A percentile compares a stretch with the other conserved stretches of the same genome.
Evolutionary conservation across 306 rosid genomes (phyloP).

Genomic region (Glycine latifolia): DNA sequence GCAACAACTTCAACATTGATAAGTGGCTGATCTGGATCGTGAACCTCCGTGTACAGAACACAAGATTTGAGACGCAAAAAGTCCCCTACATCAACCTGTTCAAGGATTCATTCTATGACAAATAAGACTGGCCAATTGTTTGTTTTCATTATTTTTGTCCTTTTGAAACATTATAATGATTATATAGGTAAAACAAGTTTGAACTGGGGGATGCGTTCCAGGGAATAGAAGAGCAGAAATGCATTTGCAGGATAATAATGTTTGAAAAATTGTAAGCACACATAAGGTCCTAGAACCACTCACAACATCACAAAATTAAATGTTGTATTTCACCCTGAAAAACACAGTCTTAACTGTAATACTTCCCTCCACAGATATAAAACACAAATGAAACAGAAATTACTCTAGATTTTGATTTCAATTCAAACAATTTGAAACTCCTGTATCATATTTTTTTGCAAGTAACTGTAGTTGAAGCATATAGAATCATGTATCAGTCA

Average conservation of each 20-base stretch:
- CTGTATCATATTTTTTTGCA: too few relatives aligned
- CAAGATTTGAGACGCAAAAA: conserved; percentile 91
- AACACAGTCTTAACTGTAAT: background rate
- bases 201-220: background rate
- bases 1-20: conserved; percentile 96
- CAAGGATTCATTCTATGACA: conserved; percentile 12
- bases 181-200: background rate
- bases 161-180: background rate
- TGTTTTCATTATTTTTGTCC: background rate
- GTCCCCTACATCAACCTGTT: conserved; percentile 97
- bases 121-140: too few relatives aligned
- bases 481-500: background rate
- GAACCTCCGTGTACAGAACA: conserved; percentile 77
- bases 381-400: background rate
- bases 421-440: conserved; percentile 13
- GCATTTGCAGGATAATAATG: background rate
- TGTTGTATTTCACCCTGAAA: background rate
- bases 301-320: background rate
- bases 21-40: conserved; percentile 82
- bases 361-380: background rate
- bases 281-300: conserved; percentile 6
- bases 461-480: conserved; percentile 19
- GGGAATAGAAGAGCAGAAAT: conserved; percentile 29
- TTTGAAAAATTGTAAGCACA: background rate
- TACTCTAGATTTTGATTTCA: background rate